Percentiles rank a stretch among this genome's conserved stretches.
Evolutionary conservation across 495 filamentous ascomycete species (phyloP).

Genomic region (Hyaloscypha hepaticicola): DNA sequence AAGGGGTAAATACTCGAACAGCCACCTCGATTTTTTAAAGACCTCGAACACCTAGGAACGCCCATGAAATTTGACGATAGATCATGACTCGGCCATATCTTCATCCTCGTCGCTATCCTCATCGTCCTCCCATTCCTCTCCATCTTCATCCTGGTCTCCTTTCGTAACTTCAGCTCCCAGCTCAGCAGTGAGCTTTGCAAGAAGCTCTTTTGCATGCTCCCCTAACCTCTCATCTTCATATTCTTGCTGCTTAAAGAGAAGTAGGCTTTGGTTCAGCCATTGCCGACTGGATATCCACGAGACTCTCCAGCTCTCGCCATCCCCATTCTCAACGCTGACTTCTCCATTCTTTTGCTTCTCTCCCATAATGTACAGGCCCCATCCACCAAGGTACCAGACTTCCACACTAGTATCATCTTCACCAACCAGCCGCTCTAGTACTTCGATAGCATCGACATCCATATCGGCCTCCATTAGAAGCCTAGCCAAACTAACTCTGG

Average conservation of each 20-base stretch:
- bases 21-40: neutral
- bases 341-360: constrained; percentile 53
- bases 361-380: constrained; percentile 77
- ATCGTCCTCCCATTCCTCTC: constrained; percentile 40
- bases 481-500: constrained; percentile 76
- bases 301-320: constrained; percentile 36
- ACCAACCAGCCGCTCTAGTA: constrained; percentile 75
- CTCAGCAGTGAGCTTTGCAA: constrained; percentile 51
- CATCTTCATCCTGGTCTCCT: constrained; percentile 45
- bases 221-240: constrained; percentile 71
- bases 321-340: constrained; percentile 38
- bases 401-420: constrained; percentile 95
- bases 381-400: constrained; percentile 95
- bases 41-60: constrained; percentile 2
- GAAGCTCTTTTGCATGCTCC: constrained; percentile 63
- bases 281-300: constrained; percentile 58
- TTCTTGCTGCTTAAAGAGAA: constrained; percentile 58
- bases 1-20: neutral
- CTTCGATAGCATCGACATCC: constrained; percentile 79
- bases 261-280: constrained; percentile 59
- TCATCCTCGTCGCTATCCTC: constrained; percentile 53
- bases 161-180: constrained; percentile 51
- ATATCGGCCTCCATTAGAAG: constrained; percentile 87
- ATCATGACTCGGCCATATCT: constrained; percentile 42
- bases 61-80: neutral